Evolutionary conservation across 257 asterid species (phyloP), one percentile per base, ranked within the genome.

Genomic region (Penstemon newberryi): DNA sequence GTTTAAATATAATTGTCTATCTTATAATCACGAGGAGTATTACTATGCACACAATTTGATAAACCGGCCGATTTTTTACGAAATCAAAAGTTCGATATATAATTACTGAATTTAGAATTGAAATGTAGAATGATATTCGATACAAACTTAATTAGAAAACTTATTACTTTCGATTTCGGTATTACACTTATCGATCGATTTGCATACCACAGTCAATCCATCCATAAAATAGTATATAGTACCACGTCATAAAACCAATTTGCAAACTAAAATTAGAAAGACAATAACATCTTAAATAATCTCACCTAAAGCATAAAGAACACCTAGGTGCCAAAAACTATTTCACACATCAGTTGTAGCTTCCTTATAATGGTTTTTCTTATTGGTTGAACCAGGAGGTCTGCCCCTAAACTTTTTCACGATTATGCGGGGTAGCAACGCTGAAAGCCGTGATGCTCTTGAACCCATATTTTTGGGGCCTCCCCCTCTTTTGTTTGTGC

Each of bases 381-480:
- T 79, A 65, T 78, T 78, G 76, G 71, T 67, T 10, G 91, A 82
- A 60, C 83, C 88, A 46, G 79, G 83, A 37, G 88, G 91, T 65
- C 91, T 72, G 72, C 86, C 91, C 62, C 88, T 74, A 44, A 75
- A 50, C 72, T 80, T 85, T 78, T 80, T 80, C 5, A 53, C 61
- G 33, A 74, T 66, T 8, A 65, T 76, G 87, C 64, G 67, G 62
- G 65, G 56, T 46, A 38, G 72, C 62, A 47, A 52, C 57, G 65
- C 52, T 66, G 6, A 63, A 49, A 3, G 82, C 75, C 51, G 33
- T 25, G 33, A 25, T 73, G 75, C 50, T 55, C 77, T 10, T 58
- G 82, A 8, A 11, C 57, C 66, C 69, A 50, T 37, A 4, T 38
- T 51, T 72, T 75, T 37, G 45, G 11, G 93, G 90, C 40, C 90